Evolutionary conservation across 768 basidiomycete genomes (phyloP), one percentile per base, ranked within the genome.

Genomic region (Favolaschia claudopus): DNA sequence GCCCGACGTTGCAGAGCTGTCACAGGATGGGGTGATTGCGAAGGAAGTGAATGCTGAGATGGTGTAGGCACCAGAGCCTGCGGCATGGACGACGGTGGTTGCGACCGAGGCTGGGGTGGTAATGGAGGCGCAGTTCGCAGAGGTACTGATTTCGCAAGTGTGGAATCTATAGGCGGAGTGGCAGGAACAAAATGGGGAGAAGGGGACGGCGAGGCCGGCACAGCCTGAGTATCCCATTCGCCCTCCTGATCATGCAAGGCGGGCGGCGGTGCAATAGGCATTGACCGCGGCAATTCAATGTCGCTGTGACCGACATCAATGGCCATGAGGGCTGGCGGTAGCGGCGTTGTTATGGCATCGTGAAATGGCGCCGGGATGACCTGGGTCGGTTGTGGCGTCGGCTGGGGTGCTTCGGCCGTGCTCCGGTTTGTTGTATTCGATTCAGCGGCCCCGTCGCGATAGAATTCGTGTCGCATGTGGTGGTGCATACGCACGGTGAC

Each of bases 401-500:
- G n/a, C n/a, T n/a, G n/a, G n/a, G n/a, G n/a, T n/a, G n/a, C n/a
- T n/a, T n/a, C n/a, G n/a, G n/a, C n/a, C n/a, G n/a, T n/a, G n/a
- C n/a, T n/a, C n/a, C n/a, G n/a, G n/a, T n/a, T n/a, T n/a, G n/a
- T n/a, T n/a, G n/a, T n/a, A n/a, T n/a, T n/a, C n/a, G n/a, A n/a
- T n/a, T n/a, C 32, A 22, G 29, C 27, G 17, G 33, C 17, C 24
- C 39, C 53, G 42, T 69, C 34, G 75, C 70, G 63, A 34, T 74
- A 74, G 28, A 76, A 72, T 62, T 78, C 77, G 55, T 82, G 82
- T 4, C 76, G 68, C 34, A 76, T 49, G 60, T 80, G 74, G 54
- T 83, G 80, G 60, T 80, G 77, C 72, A 82, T 75, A 33, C 80
- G 76, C 22, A 81, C 69, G 17, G 77, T 77, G 25, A 81, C 73